Evolutionary conservation across 352 stramenopile genomes (phyloP), one percentile per base, ranked within the genome.

Genomic region (Phytophthora palmivora): DNA sequence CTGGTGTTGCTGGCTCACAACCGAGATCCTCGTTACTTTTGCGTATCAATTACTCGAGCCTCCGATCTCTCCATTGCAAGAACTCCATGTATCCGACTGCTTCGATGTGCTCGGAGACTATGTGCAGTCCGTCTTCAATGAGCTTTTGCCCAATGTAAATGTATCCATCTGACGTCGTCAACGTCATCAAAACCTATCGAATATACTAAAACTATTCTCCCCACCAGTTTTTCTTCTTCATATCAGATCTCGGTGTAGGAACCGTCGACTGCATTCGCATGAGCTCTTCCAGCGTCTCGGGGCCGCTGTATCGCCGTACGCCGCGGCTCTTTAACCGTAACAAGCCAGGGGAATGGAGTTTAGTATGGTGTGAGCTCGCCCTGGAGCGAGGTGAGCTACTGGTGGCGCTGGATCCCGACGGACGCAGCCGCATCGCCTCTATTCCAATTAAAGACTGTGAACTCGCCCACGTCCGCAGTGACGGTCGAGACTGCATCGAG

Each of bases 1-100:
- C n/a, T 93, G 84, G 84, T 93, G 84, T 68, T 84, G 78, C 58
- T 93, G 84, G 84, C 75, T 93, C 48, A 88, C 82, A 21, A 93
- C 82, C 19, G 82, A 93, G 57, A 76, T 85, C 28, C 79, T 93
- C 19, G 76, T 90, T 12, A 78, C 76, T 6, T 83, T 93, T 37
- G 84, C 77, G 15, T 89, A 93, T 69, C 72, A 87, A 32, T 54
- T 93, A 3, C 69, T 90, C 22, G 82, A 91, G 38, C 70, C 78
- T 12, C 78, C 77, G 10, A 44, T 70, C 0, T 85, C 75, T 10
- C 44, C 58, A 0, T 56, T 93, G n/a, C 55, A 72, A 38, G 64
- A 84, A 24, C 63, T 93, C 0, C 65, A 81, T 26, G 74, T 90
- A 33, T 78, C 79, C 11, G 70, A 93, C 46, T 91, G 79, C 62